Evolutionary conservation across 1,284 basidiomycete genomes (phyloP).

Genomic region (Leccinum griseonigrum): DNA sequence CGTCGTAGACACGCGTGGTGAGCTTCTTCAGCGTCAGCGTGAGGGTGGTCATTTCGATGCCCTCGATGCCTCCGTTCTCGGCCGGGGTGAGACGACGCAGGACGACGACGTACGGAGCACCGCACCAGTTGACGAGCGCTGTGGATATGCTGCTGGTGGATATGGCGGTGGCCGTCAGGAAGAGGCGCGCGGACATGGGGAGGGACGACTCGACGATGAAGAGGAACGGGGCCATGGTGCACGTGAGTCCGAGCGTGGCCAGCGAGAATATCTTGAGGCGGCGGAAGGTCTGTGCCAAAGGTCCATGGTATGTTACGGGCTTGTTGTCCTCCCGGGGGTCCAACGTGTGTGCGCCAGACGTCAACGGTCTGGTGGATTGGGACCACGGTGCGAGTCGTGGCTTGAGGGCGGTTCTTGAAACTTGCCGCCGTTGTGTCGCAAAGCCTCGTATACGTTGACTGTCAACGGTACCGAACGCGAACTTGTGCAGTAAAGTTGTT

Average conservation of each 20-base stretch:
- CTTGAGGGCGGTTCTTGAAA: not conserved
- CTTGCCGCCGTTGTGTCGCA: not conserved
- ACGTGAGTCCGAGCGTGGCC: constrained; percentile 72
- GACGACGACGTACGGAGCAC: constrained; percentile 51
- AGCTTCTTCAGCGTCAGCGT: constrained; percentile 60
- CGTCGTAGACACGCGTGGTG: constrained; percentile 71
- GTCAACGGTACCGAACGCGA: not conserved
- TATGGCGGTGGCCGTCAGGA: constrained; percentile 68
- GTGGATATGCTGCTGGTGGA: constrained; percentile 72
- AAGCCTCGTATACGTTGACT: not conserved
- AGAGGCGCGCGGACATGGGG: constrained; percentile 66
- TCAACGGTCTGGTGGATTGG: constrained; percentile 10
- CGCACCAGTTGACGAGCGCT: constrained; percentile 72
- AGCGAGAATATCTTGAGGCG: constrained; percentile 83
- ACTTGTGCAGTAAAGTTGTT: not conserved
- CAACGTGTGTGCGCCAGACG: constrained; percentile 3
- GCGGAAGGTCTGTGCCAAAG: constrained; percentile 68
- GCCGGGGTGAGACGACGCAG: constrained; percentile 42
- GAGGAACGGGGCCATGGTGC: constrained; percentile 72
- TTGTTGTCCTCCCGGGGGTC: constrained; percentile 9
- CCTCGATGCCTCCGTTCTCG: constrained; percentile 43
- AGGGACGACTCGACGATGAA: constrained; percentile 78
- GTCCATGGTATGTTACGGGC: constrained; percentile 53
- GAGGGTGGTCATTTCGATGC: constrained; percentile 71
- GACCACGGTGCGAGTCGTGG: not conserved